Conservation (phyloP, 805 yeast species). For the Barnettozyma vustinii region DNA sequence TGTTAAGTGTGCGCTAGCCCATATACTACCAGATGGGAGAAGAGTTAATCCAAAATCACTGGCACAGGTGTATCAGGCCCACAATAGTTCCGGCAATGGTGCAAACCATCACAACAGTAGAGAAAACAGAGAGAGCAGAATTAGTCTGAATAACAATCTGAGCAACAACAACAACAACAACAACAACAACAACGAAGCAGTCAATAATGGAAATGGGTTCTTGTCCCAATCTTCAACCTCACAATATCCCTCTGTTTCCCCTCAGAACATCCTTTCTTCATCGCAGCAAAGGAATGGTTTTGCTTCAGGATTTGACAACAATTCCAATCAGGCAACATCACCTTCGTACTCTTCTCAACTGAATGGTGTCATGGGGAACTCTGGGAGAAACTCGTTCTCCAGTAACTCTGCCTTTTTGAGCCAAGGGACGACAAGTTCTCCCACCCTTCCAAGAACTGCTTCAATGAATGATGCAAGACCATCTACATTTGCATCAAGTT, state of each 20-base stretch:
- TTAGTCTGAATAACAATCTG: background rate
- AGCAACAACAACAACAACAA: background rate
- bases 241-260: background rate
- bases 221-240: background rate
- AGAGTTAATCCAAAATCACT: conserved; percentile 52
- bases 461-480: conserved; percentile 12
- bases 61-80: conserved; percentile 28
- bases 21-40: conserved; percentile 84
- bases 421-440: conserved; percentile 1
- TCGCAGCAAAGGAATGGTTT: background rate
- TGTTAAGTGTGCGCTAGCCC: conserved; percentile 89
- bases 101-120: background rate
- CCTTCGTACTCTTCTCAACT: conserved; percentile 1
- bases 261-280: background rate
- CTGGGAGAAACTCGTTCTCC: conserved; percentile 9
- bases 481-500: conserved; percentile 10
- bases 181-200: background rate
- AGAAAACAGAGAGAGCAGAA: background rate
- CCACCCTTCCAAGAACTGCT: conserved; percentile 12
- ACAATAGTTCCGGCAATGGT: conserved; percentile 6
- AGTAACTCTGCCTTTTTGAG: conserved; percentile 3
- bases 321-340: background rate
- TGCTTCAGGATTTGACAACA: background rate
- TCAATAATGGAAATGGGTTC: background rate
- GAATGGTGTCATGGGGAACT: background rate